Evolutionary conservation across 441 rosid species (phyloP), one percentile per base, ranked within the genome.

Genomic region (Adansonia rubrostipa): DNA sequence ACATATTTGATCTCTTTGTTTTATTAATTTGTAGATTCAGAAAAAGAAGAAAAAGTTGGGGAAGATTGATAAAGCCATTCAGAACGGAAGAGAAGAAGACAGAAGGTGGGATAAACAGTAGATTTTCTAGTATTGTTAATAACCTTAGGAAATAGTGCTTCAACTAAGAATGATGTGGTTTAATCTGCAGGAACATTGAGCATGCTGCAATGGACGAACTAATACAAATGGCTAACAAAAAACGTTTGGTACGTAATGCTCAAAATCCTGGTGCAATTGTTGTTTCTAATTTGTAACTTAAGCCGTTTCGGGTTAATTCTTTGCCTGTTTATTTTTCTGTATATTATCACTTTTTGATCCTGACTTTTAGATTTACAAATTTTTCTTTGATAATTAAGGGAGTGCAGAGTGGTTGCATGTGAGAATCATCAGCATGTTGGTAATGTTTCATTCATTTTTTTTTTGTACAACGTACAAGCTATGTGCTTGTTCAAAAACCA

Each of bases 191-290:
- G 88, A 90, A 83, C 66, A 58, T 85, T 24, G 99, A 90, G 85
- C 83, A 86, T 74, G 84, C 83, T 71, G 98, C 97, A 48, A 89
- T 96, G 92, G 91, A 93, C 79, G 95, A 92, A 77, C 94, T 92
- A 81, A 80, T 93, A 71, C 93, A 92, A 87, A 89, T 87, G 84
- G 97, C 98, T 73, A 89, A 91, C 86, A 90, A 77, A 80, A 92
- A 90, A 86, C 82, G 92, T 84, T 73, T 90, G 99, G 99, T 96
- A 89, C 36, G 36, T 33, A 33, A 80, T 77, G 80, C 74, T 76
- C 61, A 63, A 62, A 68, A n/a, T 19, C 73, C 71, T 63, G 22
- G 24, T 9, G 19, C 44, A 14, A 45, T 42, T 73, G 6, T 40
- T 6, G 17, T 19, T 57, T 57, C 5, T 36, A 17, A n/a, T 8